Base-by-base conservation (phyloP, 768 basidiomycete species). In the Macrocybe gigantea region DNA sequence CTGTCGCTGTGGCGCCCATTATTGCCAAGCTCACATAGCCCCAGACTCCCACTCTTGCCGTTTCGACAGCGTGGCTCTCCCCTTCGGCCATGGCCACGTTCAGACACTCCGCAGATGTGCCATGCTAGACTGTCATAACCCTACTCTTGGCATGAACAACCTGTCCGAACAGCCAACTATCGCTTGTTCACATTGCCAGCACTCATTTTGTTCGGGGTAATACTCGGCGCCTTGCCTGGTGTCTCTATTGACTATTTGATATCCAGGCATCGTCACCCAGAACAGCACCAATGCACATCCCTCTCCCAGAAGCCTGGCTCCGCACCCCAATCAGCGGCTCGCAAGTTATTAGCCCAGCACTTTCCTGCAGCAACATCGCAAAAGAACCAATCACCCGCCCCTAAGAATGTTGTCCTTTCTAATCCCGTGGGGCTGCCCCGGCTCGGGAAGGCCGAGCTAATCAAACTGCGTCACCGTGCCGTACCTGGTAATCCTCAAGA, bases 391-490 rank as follows among this genome's bases (percentile, higher is more conserved):
- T 49, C 52, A 7, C 64, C 55, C n/a, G 60, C 56, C 44, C 51
- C 47, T 29, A 53, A 49, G 33, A 71, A 70, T 51, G 55, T 61
- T 35, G 22, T 4, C 22, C 72, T 77, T 5, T 70, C 68, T 9
- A 76, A 82, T 54, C 74, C 80, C 6, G 70, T 66, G 46, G 81
- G 81, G 53, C 59, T 75, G 14, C 78, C 74, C 1, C 77, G 80
- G 51, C 62, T 72, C 49, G 72, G 73, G 48, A 80, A 78, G 55
- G 59, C 89, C 12, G 78, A 82, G 56, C 58, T 83, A 5, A 86
- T 91, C 76, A 87, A 80, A 58, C 76, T 92, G 74, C 80, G 82
- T 46, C 87, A 85, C 59, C 73, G 69, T 35, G 90, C 90, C 8
- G 55, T 67, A 37, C 78, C 87, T 2, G 79, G 69, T 6, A 81